Evolutionary conservation across 495 filamentous ascomycete genomes (phyloP).

Genomic region (Usnea hakonensis): DNA sequence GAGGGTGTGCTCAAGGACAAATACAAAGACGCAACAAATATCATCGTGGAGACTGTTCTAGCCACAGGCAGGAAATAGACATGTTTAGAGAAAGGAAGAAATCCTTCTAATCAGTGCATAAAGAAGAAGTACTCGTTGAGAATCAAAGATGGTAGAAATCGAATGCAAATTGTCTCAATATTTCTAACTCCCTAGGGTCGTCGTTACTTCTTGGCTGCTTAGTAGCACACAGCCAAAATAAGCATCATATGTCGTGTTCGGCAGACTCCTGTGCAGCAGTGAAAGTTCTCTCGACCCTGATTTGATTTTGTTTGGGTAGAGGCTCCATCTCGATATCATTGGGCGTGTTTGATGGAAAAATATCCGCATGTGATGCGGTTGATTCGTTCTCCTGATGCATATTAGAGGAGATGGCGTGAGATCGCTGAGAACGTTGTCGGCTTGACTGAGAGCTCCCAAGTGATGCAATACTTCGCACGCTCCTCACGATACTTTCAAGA

Average conservation of each 20-base stretch:
- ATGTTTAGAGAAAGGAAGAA: not conserved
- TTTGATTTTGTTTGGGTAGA: not conserved
- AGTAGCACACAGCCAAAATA: no score
- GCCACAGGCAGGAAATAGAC: not conserved
- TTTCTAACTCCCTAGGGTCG: no score
- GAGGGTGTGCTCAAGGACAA: not conserved
- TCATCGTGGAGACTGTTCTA: not conserved
- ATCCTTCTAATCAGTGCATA: no score
- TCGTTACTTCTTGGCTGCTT: no score
- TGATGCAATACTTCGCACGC: conserved; percentile 4
- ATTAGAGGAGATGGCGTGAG: not conserved
- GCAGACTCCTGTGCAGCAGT: not conserved
- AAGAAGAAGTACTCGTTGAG: no score
- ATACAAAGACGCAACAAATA: not conserved
- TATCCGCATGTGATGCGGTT: not conserved
- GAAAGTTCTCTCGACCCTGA: not conserved
- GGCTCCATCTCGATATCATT: not conserved
- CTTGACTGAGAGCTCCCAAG: not conserved
- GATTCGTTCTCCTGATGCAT: not conserved
- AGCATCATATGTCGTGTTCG: not conserved
- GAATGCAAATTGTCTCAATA: no score
- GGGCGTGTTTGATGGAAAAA: not conserved
- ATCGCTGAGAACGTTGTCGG: not conserved
- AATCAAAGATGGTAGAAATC: no score
- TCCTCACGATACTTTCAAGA: conserved; percentile 1